phyloP scores from a whole-genome alignment of 2,329 filamentous ascomycete genomes.

The Parasarocladium wereldwijsianum region DNA sequence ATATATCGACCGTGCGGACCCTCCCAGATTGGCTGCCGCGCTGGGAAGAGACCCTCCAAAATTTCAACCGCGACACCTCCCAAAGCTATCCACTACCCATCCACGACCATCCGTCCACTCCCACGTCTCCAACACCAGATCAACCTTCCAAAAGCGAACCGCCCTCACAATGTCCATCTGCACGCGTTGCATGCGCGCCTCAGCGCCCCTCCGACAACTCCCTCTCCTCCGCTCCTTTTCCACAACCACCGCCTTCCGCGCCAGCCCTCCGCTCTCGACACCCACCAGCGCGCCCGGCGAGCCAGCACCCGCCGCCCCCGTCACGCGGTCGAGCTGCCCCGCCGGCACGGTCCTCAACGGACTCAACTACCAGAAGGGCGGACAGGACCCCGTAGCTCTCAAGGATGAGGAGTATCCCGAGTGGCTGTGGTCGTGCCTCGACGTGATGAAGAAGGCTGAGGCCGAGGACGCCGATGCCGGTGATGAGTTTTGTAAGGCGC shows the following conservation, averaged over 20 bases:
- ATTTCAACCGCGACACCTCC: neutral
- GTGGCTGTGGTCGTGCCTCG: constrained; percentile 66
- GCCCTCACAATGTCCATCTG: constrained; percentile 25
- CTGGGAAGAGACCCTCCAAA: neutral
- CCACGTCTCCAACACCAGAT: constrained; percentile 8
- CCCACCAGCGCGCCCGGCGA: constrained; percentile 18
- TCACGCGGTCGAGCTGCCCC: constrained; percentile 35
- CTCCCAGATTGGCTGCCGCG: constrained; percentile 3
- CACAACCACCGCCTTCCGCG: constrained; percentile 19
- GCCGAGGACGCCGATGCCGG: constrained; percentile 41
- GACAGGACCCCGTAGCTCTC: constrained; percentile 57
- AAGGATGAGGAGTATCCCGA: constrained; percentile 63
- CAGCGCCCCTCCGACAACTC: constrained; percentile 16
- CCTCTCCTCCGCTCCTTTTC: constrained; percentile 24
- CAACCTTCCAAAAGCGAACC: constrained; percentile 8
- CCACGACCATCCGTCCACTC: constrained; percentile 13
- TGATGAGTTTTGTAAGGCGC: constrained; percentile 66
- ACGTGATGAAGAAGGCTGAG: constrained; percentile 39
- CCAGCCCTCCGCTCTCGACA: constrained; percentile 21
- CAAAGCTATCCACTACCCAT: constrained; percentile 2
- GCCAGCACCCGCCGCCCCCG: constrained; percentile 13
- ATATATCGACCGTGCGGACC: too few relatives aligned
- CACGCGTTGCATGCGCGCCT: constrained; percentile 33
- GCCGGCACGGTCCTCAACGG: constrained; percentile 59
- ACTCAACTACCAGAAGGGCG: constrained; percentile 64